Conservation (phyloP, 306 rosid genomes). For the Delonix regia region DNA sequence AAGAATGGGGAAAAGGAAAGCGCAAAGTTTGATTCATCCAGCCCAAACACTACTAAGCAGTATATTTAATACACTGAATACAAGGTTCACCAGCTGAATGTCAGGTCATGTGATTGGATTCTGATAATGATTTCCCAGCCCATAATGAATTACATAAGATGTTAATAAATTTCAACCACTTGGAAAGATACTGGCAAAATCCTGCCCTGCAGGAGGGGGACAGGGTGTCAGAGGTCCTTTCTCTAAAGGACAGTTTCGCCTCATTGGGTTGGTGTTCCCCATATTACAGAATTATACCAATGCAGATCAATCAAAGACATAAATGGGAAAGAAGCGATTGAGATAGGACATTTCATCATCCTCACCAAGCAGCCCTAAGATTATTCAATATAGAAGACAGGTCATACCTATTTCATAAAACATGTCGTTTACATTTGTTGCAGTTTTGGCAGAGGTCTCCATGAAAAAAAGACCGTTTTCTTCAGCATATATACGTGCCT, state of each 20-base stretch:
- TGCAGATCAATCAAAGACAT: neutral
- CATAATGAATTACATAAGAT: conserved; percentile 5
- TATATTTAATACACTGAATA: neutral
- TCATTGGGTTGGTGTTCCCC: neutral
- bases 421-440: conserved; percentile 45
- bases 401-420: conserved; percentile 47
- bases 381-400: neutral
- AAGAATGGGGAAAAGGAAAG: neutral
- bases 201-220: neutral
- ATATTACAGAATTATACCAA: neutral
- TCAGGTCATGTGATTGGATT: neutral
- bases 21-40: neutral
- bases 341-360: neutral
- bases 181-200: neutral
- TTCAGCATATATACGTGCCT: conserved; percentile 40
- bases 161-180: neutral
- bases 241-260: neutral
- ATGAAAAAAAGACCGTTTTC: conserved; percentile 47
- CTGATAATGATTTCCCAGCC: neutral
- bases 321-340: neutral
- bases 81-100: neutral
- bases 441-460: conserved; percentile 53
- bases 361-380: neutral
- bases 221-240: too few species aligned
- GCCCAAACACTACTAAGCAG: neutral